Conservation (phyloP, 2,329 filamentous ascomycete genomes). For the Paramyrothecium roridum region DNA sequence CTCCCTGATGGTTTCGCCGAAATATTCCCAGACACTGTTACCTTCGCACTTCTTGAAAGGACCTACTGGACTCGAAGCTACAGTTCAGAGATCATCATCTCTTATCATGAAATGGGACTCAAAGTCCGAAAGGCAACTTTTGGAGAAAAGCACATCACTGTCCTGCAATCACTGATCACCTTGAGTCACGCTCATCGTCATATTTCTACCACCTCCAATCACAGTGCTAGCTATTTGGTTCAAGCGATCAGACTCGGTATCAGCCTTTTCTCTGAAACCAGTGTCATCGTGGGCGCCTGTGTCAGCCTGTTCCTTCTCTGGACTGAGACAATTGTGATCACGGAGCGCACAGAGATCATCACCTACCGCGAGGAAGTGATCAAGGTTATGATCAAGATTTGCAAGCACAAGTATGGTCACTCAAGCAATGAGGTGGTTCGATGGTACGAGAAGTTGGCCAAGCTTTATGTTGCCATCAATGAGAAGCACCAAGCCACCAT, state of each 20-base stretch:
- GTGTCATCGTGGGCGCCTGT: constrained; percentile 28
- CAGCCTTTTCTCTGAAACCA: constrained; percentile 25
- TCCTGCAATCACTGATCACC: constrained; percentile 32
- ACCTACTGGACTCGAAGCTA: constrained; percentile 24
- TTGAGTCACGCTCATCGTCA: constrained; percentile 28
- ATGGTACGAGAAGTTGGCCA: constrained; percentile 31
- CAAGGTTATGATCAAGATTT: constrained; percentile 32
- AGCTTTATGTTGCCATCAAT: constrained; percentile 30
- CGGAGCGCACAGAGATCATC: constrained; percentile 29
- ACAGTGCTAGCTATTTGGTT: constrained; percentile 31
- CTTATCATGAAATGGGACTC: constrained; percentile 28
- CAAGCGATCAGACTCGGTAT: constrained; percentile 28
- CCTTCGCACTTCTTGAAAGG: constrained; percentile 31
- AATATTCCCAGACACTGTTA: constrained; percentile 30
- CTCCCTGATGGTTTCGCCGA: constrained; percentile 29
- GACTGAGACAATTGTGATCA: constrained; percentile 30
- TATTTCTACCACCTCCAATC: constrained; percentile 13
- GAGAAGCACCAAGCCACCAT: constrained; percentile 28
- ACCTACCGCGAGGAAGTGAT: constrained; percentile 35
- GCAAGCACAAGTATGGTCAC: constrained; percentile 27
- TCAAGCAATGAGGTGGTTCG: constrained; percentile 30
- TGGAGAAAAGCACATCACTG: constrained; percentile 27
- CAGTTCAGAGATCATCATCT: constrained; percentile 15
- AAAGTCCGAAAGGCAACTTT: constrained; percentile 31
- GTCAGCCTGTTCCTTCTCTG: constrained; percentile 29